phyloP scores from a whole-genome alignment of 768 basidiomycete species.

The Lactarius psammicola region DNA sequence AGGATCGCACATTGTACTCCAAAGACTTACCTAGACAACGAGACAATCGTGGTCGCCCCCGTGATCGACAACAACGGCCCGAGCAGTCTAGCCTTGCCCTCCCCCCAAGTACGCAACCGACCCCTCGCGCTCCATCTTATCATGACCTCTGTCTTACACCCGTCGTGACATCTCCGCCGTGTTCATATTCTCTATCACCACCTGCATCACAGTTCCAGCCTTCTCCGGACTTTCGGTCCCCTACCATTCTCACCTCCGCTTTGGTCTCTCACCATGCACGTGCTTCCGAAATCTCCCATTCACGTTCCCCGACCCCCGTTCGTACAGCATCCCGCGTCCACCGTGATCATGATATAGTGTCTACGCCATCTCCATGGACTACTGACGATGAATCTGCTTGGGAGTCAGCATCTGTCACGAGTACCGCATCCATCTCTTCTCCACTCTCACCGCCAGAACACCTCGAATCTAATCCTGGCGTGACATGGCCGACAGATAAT shows the following conservation, averaged over 20 bases:
- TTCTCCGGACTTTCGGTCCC: slow-evolving; percentile 12
- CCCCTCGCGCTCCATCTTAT: slow-evolving; percentile 30
- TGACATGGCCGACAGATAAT: slow-evolving; percentile 36
- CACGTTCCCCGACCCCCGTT: slow-evolving; percentile 43
- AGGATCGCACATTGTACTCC: slow-evolving; percentile 57
- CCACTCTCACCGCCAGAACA: slow-evolving; percentile 39
- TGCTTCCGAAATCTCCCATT: slow-evolving; percentile 30
- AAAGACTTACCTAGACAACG: slow-evolving; percentile 46
- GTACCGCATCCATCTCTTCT: slow-evolving; percentile 57
- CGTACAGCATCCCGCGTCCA: slow-evolving; percentile 29
- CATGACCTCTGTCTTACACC: slow-evolving; percentile 34
- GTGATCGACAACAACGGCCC: slow-evolving; percentile 47
- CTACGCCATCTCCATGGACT: slow-evolving; percentile 60
- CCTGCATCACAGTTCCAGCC: slow-evolving; percentile 8
- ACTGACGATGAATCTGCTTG: slow-evolving; percentile 77
- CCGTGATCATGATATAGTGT: slow-evolving; percentile 29
- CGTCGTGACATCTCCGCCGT: slow-evolving; percentile 40
- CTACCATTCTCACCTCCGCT: slow-evolving; percentile 16
- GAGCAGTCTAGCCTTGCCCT: slow-evolving; percentile 40
- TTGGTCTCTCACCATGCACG: slow-evolving; percentile 17
- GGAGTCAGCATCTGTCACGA: slow-evolving; percentile 67
- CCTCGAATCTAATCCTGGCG: slow-evolving; percentile 35
- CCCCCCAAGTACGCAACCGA: slow-evolving; percentile 33
- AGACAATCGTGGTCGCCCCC: slow-evolving; percentile 58
- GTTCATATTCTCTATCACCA: slow-evolving; percentile 28